Evolutionary conservation across 2,329 filamentous ascomycete genomes (phyloP).

Genomic region (Fusarium austroafricanum): DNA sequence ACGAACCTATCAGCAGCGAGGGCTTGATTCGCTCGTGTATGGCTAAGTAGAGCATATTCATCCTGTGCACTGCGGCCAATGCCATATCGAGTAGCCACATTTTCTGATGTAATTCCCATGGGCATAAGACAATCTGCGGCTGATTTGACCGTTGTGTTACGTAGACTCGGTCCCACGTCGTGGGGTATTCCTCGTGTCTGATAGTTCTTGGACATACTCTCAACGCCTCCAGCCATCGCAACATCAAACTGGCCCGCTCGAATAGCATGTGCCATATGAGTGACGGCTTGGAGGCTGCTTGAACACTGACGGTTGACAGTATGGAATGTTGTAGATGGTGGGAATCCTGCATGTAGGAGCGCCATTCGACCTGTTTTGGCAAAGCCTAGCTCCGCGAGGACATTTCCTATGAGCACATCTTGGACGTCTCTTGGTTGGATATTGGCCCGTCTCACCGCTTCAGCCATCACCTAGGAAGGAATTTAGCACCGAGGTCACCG

Average conservation of each 20-base stretch:
- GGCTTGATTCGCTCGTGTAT: slow-evolving; percentile 77
- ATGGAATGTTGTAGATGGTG: slow-evolving; percentile 77
- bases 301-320: slow-evolving; percentile 90
- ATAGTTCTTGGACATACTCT: slow-evolving; percentile 95
- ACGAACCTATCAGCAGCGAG: slow-evolving; percentile 76
- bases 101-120: slow-evolving; percentile 94
- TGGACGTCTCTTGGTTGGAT: slow-evolving; percentile 70
- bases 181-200: slow-evolving; percentile 81
- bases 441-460: slow-evolving; percentile 48
- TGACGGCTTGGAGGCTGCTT: slow-evolving; percentile 81
- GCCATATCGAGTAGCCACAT: slow-evolving; percentile 81
- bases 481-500: neutral
- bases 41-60: slow-evolving; percentile 78
- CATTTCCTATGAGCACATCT: slow-evolving; percentile 86
- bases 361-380: slow-evolving; percentile 91
- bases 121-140: slow-evolving; percentile 90
- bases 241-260: slow-evolving; percentile 75
- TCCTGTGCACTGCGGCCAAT: slow-evolving; percentile 82
- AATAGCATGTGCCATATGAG: slow-evolving; percentile 79
- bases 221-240: slow-evolving; percentile 89
- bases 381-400: slow-evolving; percentile 89
- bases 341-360: slow-evolving; percentile 81
- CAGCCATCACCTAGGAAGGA: neutral
- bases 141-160: slow-evolving; percentile 70
- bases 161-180: slow-evolving; percentile 79